Evolutionary conservation across 257 asterid genomes (phyloP), one percentile per base, ranked within the genome.

Genomic region (Euphrasia confusa): DNA sequence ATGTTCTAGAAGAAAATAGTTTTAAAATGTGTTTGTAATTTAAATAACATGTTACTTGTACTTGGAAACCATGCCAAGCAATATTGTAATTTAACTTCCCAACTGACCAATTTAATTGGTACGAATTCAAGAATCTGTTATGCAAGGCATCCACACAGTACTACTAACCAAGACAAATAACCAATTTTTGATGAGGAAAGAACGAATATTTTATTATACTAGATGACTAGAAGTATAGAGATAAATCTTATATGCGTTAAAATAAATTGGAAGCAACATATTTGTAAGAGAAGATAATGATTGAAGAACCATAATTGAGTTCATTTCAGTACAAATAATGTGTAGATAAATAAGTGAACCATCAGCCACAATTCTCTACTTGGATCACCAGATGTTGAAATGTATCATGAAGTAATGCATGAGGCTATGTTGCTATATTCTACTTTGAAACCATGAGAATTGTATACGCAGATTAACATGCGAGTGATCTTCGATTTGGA

Each of bases 61-160:
- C 26, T 57, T 70, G 50, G 65, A 30, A 58, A 56, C 27, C 30
- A 45, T 65, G 69, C 40, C 54, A 61, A 30, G 35, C 18, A 33
- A 39, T 52, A 24, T 58, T 53, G 14, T 28, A 60, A 68, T 24
- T 68, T 35, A 37, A 24, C 12, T 59, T 37, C 10, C 26, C 48
- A 42, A 47, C 37, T 48, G 14, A 12, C 62, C 47, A 28, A 11
- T 7, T 47, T 7, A 62, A 57, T 30, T 54, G 26, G 21, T 18
- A 54, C 27, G 53, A 32, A 50, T 52, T 50, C 15, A 50, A 18
- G 58, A n/a, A 30, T 44, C 0, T 26, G 28, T 40, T 54, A 40
- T 32, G n/a, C 15, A 44, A 44, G 15, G 50, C 48, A 48, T 13
- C 7, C 13, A 35, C 40, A 35, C 40, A 35, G 40, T 35, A 45